Conservation (phyloP, 2,329 filamentous ascomycete species). For the Diaporthe caulivora region DNA sequence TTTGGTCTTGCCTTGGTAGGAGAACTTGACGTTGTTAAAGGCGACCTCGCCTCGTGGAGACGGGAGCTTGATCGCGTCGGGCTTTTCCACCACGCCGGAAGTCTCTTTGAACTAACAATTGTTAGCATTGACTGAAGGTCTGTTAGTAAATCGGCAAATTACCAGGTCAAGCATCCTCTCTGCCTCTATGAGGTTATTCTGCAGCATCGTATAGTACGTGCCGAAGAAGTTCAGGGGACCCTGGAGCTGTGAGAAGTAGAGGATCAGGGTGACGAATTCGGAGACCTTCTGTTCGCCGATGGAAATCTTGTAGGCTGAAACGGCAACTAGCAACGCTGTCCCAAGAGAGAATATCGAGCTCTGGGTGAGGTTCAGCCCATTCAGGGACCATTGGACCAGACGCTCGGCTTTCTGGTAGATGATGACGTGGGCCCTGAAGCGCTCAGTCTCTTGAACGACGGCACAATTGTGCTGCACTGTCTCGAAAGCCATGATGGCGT, state of each 20-base stretch:
- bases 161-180: slow-evolving; percentile 58
- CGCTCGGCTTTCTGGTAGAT: slow-evolving; percentile 70
- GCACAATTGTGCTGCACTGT: slow-evolving; percentile 76
- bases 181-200: slow-evolving; percentile 60
- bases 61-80: slow-evolving; percentile 51
- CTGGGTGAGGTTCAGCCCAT: slow-evolving; percentile 71
- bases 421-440: slow-evolving; percentile 67
- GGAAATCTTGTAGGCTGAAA: slow-evolving; percentile 73
- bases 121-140: not conserved
- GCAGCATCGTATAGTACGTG: slow-evolving; percentile 60
- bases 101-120: slow-evolving; percentile 55
- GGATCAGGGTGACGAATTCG: slow-evolving; percentile 68
- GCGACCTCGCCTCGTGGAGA: slow-evolving; percentile 53
- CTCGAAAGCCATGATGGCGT: slow-evolving; percentile 62
- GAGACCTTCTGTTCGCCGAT: slow-evolving; percentile 65
- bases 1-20: slow-evolving; percentile 54
- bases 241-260: slow-evolving; percentile 72
- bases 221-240: slow-evolving; percentile 73
- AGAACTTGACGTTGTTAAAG: slow-evolving; percentile 58
- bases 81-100: slow-evolving; percentile 56
- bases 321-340: slow-evolving; percentile 69
- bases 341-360: slow-evolving; percentile 74
- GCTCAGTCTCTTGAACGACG: slow-evolving; percentile 68
- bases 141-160: not conserved
- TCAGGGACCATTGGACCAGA: slow-evolving; percentile 66